Evolutionary conservation across 805 yeast genomes (phyloP), one percentile per base, ranked within the genome.

Genomic region (Lipomyces yamanashiensis): DNA sequence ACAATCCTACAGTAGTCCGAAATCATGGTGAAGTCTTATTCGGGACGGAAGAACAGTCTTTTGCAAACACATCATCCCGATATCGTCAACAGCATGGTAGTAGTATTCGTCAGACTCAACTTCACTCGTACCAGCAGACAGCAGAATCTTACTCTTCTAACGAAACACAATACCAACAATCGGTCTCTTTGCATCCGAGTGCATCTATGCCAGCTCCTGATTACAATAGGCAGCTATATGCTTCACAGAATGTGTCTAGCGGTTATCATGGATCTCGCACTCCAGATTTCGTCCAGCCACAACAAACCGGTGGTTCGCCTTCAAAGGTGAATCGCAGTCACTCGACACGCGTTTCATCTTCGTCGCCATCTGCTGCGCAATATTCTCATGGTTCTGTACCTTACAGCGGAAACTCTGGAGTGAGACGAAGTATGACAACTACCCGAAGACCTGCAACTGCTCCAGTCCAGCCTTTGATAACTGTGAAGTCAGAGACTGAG

Each of bases 381-480:
- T 10, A 21, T 19, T n/a, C n/a, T n/a, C n/a, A n/a, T n/a, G n/a
- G n/a, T n/a, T n/a, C n/a, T n/a, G 48, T 39, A 2, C 39, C 57
- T 15, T 7, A 13, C 7, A 28, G 9, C 34, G 34, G 9, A 9
- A 41, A 9, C 12, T 40, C 48, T 12, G 57, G 57, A 7, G 17
- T 53, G 39, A 21, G 57, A 23, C 47, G 48, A 28, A 41, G 23
- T 28, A 15, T 15, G 57, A 34, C 55, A 7, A 52, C 57, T 6
- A 28, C 48, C n/a, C 48, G 39, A 33, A 58, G 51, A 17, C 49
- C 43, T 28, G n/a, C 15, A 33, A n/a, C 17, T 17, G 44, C 41
- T 41, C 44, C 37, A 33, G 44, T 7, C 28, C 21, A 54, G 39
- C 63, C 63, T 2, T 54, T 59, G 19, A 54, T 59, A 13, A 48